These are phyloP conservation scores for Coemansia sp. DNA, from an alignment of 192 early-diverging fungal species.

Conservation along the genomic window DNA sequence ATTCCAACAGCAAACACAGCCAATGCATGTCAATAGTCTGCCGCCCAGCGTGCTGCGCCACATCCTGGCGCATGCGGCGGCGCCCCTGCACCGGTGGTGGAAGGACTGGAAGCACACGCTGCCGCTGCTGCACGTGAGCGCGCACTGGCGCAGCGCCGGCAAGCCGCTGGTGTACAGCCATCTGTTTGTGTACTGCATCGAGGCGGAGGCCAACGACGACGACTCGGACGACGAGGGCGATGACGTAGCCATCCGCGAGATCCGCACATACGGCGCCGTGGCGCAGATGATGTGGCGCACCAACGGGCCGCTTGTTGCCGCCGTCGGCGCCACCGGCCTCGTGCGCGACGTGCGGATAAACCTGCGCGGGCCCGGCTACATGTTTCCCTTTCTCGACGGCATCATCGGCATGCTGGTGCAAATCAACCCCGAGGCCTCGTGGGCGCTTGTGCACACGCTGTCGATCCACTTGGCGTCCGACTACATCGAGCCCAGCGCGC, in stretches of 20 bases:
- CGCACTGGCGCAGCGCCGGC: neutral
- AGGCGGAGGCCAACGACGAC: neutral
- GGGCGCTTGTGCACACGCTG: neutral
- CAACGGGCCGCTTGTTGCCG: neutral
- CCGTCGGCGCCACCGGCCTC: neutral
- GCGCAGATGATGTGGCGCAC: neutral
- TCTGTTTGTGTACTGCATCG: slow-evolving; percentile 2
- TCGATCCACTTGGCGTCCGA: slow-evolving; percentile 2
- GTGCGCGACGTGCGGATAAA: neutral
- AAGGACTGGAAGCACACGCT: slow-evolving; percentile 3
- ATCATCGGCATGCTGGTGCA: neutral
- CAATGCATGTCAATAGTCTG: neutral
- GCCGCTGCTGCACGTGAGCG: neutral
- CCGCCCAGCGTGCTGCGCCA: neutral
- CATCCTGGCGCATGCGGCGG: neutral
- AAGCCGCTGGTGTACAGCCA: neutral
- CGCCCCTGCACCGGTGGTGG: neutral
- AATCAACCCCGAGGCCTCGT: neutral
- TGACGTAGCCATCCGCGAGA: neutral
- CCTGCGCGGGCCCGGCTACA: neutral
- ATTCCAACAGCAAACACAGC: no score
- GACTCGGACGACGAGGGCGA: slow-evolving; percentile 6
- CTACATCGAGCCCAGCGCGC: neutral
- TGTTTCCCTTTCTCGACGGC: slow-evolving; percentile 1
- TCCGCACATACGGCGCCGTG: neutral